Percentiles rank a stretch among this genome's conserved stretches.
phyloP scores from a whole-genome alignment of 2,329 filamentous ascomycete genomes.

The Penicillium nordicum region DNA sequence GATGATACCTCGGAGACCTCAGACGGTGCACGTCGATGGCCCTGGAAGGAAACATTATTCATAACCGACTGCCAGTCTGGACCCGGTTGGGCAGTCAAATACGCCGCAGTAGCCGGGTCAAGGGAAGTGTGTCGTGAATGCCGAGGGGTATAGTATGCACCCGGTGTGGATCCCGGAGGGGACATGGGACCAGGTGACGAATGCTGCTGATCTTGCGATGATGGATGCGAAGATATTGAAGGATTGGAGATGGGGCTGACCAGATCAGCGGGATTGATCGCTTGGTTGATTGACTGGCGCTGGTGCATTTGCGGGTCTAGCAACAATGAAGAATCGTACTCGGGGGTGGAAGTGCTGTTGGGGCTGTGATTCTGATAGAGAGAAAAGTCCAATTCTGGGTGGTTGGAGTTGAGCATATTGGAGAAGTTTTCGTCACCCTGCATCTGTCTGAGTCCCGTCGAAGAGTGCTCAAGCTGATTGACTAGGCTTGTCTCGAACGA shows the following conservation, averaged over 20 bases:
- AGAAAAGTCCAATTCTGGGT: slow-evolving; percentile 38
- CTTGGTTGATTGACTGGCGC: slow-evolving; percentile 38
- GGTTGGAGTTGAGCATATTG: slow-evolving; percentile 40
- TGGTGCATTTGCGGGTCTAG: slow-evolving; percentile 42
- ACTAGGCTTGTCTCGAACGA: slow-evolving; percentile 39
- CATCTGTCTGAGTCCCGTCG: slow-evolving; percentile 24
- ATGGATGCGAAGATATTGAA: slow-evolving; percentile 56
- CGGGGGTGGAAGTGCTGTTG: slow-evolving; percentile 29
- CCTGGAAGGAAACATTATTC: slow-evolving; percentile 63
- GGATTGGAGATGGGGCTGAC: slow-evolving; percentile 47
- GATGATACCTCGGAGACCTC: slow-evolving; percentile 90
- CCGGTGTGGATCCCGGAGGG: slow-evolving; percentile 55
- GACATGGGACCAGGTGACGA: slow-evolving; percentile 53
- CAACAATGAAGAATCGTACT: slow-evolving; percentile 40
- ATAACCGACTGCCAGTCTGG: slow-evolving; percentile 58
- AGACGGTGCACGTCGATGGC: slow-evolving; percentile 82
- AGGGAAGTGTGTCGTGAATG: slow-evolving; percentile 61
- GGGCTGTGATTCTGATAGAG: slow-evolving; percentile 37
- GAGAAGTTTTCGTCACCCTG: slow-evolving; percentile 38
- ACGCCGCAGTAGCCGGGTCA: slow-evolving; percentile 59
- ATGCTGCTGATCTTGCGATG: slow-evolving; percentile 52
- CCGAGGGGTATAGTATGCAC: slow-evolving; percentile 50
- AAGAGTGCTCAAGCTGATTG: slow-evolving; percentile 34
- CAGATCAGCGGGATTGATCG: slow-evolving; percentile 47
- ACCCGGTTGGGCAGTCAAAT: slow-evolving; percentile 49